Conservation (phyloP, 2,329 filamentous ascomycete genomes). For the Trichoderma sp. region DNA sequence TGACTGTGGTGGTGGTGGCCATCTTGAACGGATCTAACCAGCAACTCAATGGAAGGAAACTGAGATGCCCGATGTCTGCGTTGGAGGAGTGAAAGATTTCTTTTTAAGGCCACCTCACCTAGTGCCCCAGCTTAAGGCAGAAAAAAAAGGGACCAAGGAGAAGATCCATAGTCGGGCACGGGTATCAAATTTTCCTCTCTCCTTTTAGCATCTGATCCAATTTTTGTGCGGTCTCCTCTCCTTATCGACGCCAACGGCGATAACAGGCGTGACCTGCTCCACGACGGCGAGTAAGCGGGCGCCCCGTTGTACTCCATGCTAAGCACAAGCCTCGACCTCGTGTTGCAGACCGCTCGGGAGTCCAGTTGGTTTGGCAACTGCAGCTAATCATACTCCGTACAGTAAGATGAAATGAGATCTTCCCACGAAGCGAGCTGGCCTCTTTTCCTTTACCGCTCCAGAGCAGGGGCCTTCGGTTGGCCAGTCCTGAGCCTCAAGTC, state of each 20-base stretch:
- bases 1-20: conserved; percentile 21
- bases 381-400: conserved; percentile 13
- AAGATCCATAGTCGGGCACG: conserved; percentile 23
- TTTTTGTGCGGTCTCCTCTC: conserved; percentile 18
- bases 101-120: conserved; percentile 16
- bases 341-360: conserved; percentile 11
- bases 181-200: conserved; percentile 23
- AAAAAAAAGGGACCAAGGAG: conserved; percentile 10
- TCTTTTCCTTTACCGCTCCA: conserved; percentile 16
- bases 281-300: not conserved
- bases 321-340: not conserved
- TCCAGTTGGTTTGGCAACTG: not conserved
- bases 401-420: conserved; percentile 18
- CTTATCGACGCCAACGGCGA: conserved; percentile 15
- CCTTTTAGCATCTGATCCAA: conserved; percentile 12
- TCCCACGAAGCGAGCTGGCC: conserved; percentile 6
- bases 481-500: conserved; percentile 12
- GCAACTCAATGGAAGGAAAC: conserved; percentile 12
- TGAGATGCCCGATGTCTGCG: conserved; percentile 5
- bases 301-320: not conserved
- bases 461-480: conserved; percentile 13
- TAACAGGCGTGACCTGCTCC: conserved; percentile 9
- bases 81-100: not conserved
- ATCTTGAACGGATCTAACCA: conserved; percentile 5
- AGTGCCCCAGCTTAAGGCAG: conserved; percentile 14